These are phyloP conservation scores for Epichloe hybrida DNA, from an alignment of 2,329 filamentous ascomycete genomes.

Conservation along the genomic window DNA sequence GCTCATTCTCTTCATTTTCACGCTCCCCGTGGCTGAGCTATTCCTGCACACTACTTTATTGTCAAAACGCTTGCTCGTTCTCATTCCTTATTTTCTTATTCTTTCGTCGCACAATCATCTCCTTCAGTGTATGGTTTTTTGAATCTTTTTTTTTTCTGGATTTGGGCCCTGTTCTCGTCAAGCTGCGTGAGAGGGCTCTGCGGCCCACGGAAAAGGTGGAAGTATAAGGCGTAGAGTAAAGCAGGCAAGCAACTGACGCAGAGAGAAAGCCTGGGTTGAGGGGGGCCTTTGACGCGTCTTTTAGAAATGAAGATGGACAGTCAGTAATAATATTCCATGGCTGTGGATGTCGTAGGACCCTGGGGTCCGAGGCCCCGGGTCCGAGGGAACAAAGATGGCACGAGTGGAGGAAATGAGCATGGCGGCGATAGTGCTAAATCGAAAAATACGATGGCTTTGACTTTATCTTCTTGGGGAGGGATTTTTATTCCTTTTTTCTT, in stretches of 20 bases:
- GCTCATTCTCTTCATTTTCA: constrained; percentile 6
- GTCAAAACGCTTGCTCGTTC: background rate
- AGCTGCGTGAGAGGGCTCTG: background rate
- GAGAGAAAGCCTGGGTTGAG: background rate
- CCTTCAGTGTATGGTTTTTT: constrained; percentile 20
- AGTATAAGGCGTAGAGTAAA: background rate
- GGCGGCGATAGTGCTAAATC: background rate
- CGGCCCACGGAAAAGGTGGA: background rate
- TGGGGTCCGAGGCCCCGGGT: background rate
- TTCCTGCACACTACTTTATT: background rate
- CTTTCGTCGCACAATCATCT: background rate
- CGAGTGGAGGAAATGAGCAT: background rate
- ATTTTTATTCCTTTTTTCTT: too few relatives aligned
- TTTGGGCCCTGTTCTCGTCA: background rate
- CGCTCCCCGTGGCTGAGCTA: background rate
- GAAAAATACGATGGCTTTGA: background rate
- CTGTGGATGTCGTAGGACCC: background rate
- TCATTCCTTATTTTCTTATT: constrained; percentile 18
- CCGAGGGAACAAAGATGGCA: background rate
- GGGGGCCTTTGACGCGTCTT: background rate
- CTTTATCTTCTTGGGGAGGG: background rate
- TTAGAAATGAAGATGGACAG: background rate
- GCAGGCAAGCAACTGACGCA: background rate
- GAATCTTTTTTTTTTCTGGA: constrained; percentile 7
- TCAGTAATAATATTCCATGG: background rate